These are phyloP conservation scores for Ogataea degrootiae DNA, from an alignment of 805 yeast species.

Conservation along the genomic window DNA sequence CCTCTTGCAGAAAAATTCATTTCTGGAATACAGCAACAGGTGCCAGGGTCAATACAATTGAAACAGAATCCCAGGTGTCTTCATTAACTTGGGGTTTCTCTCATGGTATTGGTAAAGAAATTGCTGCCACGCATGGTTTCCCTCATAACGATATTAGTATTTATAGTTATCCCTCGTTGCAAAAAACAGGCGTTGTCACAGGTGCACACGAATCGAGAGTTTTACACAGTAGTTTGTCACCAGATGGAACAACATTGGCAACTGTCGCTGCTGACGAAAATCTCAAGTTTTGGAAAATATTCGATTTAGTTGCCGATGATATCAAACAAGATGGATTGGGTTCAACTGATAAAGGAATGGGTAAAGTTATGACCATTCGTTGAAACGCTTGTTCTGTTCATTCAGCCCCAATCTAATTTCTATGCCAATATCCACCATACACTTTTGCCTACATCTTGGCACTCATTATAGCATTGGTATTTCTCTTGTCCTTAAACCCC, in stretches of 20 bases:
- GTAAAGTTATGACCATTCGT: slow-evolving; percentile 49
- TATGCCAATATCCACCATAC: neutral
- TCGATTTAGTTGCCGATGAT: slow-evolving; percentile 42
- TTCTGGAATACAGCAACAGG: slow-evolving; percentile 96
- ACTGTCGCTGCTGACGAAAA: slow-evolving; percentile 97
- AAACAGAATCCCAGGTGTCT: slow-evolving; percentile 92
- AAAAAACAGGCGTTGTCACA: slow-evolving; percentile 79
- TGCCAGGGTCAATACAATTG: slow-evolving; percentile 75
- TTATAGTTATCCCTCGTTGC: slow-evolving; percentile 80
- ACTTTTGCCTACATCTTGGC: too few species aligned
- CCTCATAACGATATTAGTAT: slow-evolving; percentile 81
- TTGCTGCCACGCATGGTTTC: slow-evolving; percentile 90
- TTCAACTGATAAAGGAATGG: slow-evolving; percentile 39
- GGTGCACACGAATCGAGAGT: slow-evolving; percentile 91
- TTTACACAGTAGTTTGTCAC: slow-evolving; percentile 76
- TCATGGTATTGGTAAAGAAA: slow-evolving; percentile 67
- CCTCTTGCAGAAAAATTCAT: slow-evolving; percentile 81
- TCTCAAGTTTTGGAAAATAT: slow-evolving; percentile 89
- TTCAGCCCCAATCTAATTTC: neutral
- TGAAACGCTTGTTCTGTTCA: slow-evolving; percentile 12
- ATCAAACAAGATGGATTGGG: slow-evolving; percentile 20
- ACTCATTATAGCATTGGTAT: too few species aligned
- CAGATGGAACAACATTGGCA: slow-evolving; percentile 85
- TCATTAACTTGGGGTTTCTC: slow-evolving; percentile 88
- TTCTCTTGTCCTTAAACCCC: too few species aligned